A percentile compares a stretch with the other conserved stretches of the same genome.
Conservation (phyloP, 495 filamentous ascomycete species). For the Hypoxylon trugodes region DNA sequence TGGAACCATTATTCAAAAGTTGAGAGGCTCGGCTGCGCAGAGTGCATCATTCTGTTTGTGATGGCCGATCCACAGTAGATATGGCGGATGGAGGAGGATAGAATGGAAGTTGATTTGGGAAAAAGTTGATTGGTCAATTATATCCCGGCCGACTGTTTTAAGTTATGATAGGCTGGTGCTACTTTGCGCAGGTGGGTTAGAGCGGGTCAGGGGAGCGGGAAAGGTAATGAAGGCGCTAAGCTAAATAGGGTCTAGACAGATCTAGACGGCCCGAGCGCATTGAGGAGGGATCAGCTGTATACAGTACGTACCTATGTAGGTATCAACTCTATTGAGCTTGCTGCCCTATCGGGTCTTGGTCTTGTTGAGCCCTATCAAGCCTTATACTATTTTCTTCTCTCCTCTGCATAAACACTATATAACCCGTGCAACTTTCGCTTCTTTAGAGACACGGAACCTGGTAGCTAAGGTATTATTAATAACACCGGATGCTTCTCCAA, state of each 20-base stretch:
- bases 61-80: slow-evolving; percentile 9
- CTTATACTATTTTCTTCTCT: slow-evolving; percentile 1
- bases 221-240: background rate
- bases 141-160: slow-evolving; percentile 9
- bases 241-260: slow-evolving; percentile 20
- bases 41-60: slow-evolving; percentile 7
- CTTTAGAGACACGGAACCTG: slow-evolving; percentile 7
- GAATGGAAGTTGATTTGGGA: slow-evolving; percentile 19
- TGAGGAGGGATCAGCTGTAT: too few species aligned
- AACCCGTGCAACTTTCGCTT: too few species aligned
- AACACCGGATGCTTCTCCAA: slow-evolving; percentile 26
- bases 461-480: slow-evolving; percentile 32
- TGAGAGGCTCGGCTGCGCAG: background rate
- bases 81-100: slow-evolving; percentile 22
- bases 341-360: slow-evolving; percentile 28
- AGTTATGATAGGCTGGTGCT: slow-evolving; percentile 22
- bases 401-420: too few species aligned
- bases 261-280: slow-evolving; percentile 27
- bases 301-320: too few species aligned
- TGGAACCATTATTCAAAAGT: slow-evolving; percentile 5
- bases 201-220: background rate
- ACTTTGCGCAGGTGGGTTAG: background rate
- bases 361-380: slow-evolving; percentile 27
- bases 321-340: too few species aligned
- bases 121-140: slow-evolving; percentile 20